Percentiles rank a stretch among this genome's conserved stretches.
These are phyloP conservation scores for Suillus paluster DNA, from an alignment of 768 basidiomycete species.

Conservation along the genomic window DNA sequence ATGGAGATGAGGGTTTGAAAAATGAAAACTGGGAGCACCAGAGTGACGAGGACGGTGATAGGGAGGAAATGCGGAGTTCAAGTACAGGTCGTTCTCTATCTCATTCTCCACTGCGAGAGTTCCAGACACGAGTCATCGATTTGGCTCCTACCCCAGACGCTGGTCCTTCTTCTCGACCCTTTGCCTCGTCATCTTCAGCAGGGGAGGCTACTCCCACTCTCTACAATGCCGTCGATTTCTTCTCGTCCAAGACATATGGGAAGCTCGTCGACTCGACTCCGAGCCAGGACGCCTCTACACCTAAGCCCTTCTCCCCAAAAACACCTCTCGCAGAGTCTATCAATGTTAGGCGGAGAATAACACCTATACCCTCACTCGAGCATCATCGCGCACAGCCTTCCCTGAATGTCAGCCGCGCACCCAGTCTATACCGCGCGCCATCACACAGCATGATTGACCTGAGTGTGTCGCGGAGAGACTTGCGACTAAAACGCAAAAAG, in stretches of 20 bases:
- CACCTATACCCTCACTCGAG: constrained; percentile 7
- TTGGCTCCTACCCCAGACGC: constrained; percentile 1
- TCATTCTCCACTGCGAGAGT: constrained; percentile 12
- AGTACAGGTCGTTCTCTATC: constrained; percentile 13
- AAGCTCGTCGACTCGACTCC: constrained; percentile 10
- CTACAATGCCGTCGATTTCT: constrained; percentile 9
- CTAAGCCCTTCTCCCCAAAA: constrained; percentile 24
- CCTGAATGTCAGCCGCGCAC: constrained; percentile 26
- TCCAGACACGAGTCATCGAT: constrained; percentile 19
- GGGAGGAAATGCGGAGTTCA: constrained; percentile 31
- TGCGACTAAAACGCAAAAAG: constrained; percentile 18
- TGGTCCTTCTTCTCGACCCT: constrained; percentile 9
- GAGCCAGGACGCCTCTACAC: constrained; percentile 17
- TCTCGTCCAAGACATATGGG: constrained; percentile 13
- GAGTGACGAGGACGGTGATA: constrained; percentile 40
- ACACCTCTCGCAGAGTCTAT: constrained; percentile 13
- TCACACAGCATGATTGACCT: constrained; percentile 72
- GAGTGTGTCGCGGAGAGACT: constrained; percentile 31
- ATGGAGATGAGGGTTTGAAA: constrained; percentile 29
- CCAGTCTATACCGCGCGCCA: constrained; percentile 59
- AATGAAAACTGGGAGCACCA: constrained; percentile 42
- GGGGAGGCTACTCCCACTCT: neutral
- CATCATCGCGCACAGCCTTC: constrained; percentile 10
- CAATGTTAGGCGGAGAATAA: constrained; percentile 4
- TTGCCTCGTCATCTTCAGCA: constrained; percentile 4